A percentile compares a stretch with the other conserved stretches of the same genome.
Conservation (phyloP, 2,329 filamentous ascomycete genomes). For the Cercospora sojina region DNA sequence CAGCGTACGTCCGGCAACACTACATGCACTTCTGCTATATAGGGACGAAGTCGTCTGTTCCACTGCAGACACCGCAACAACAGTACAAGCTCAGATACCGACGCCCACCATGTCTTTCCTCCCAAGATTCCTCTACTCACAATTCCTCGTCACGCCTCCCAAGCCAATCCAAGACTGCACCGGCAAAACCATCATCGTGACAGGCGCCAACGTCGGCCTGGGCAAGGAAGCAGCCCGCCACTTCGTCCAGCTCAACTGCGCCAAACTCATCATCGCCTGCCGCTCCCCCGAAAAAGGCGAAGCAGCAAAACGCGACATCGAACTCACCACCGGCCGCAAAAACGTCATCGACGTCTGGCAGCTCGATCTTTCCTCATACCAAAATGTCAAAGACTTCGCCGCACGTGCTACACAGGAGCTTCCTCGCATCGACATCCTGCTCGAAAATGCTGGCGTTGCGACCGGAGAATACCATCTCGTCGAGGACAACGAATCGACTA, state of each 20-base stretch:
- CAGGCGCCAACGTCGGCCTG: constrained; percentile 50
- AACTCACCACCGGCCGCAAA: constrained; percentile 35
- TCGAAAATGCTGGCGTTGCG: constrained; percentile 46
- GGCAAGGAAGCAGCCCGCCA: constrained; percentile 50
- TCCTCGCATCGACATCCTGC: constrained; percentile 38
- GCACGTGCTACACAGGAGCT: constrained; percentile 33
- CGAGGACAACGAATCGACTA: constrained; percentile 50
- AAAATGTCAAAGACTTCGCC: constrained; percentile 41
- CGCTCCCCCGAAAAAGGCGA: constrained; percentile 48
- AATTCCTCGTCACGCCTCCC: constrained; percentile 43
- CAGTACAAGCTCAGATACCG: not conserved
- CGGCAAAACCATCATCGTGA: constrained; percentile 46
- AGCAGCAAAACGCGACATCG: constrained; percentile 44
- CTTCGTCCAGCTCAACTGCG: constrained; percentile 43
- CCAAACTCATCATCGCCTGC: constrained; percentile 48
- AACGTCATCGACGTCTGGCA: constrained; percentile 48
- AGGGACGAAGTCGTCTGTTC: not conserved
- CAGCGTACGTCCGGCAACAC: not conserved
- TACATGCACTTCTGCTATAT: not conserved
- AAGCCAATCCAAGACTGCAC: constrained; percentile 31
- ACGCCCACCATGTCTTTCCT: constrained; percentile 19
- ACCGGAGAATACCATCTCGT: constrained; percentile 34
- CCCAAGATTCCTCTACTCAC: constrained; percentile 41
- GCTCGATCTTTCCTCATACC: constrained; percentile 46
- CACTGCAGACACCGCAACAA: not conserved